Evolutionary conservation across 164 flowering plant species (phyloP), one percentile per base, ranked within the genome.

Genomic region (Aristolochia fimbriata): DNA sequence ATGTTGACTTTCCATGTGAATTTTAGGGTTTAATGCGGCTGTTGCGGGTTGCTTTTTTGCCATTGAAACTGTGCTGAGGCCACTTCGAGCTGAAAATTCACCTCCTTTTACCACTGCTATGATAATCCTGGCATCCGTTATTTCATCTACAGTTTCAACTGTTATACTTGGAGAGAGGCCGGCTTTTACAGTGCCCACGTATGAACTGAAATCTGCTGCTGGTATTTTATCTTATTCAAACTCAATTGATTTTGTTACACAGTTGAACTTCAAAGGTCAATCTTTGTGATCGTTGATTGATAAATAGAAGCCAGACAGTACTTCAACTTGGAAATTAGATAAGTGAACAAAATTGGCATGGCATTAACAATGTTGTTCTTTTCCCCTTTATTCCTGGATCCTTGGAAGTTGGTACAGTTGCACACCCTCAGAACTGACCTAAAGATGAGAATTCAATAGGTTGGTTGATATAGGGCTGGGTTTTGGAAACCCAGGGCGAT

Each of bases 41-140:
- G 96, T 93, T 68, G 99, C 97, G 62, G 99, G 96, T 73, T 90
- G 95, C 62, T 93, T 93, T 77, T 93, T 93, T 80, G 96, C 99
- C 47, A 93, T 90, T 59, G 99, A 93, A 73, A 90, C 97, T 23
- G 97, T 93, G 25, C 68, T 93, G 62, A 83, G 99, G 78, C 99
- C 97, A 70, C 99, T 81, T 25, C 92, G 84, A 69, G 99, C 99
- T 53, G 99, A 90, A 62, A 93, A 93, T 57, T 93, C 99, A 54
- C 97, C 99, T 71, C 99, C 99, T 47, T 88, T 93, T 68, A 93
- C 99, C 37, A 88, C 99, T 60, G 97, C 99, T 51, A 88, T 88
- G 99, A 93, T 90, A 61, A 93, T 93, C 63, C 77, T 90, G 77
- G 99, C 96, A 23, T 90, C 99, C 65, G 99, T 93, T 56, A 83